A percentile compares a stretch with the other conserved stretches of the same genome.
Conservation (phyloP, 129 eudicot genomes). For the Flaveria trinervia region DNA sequence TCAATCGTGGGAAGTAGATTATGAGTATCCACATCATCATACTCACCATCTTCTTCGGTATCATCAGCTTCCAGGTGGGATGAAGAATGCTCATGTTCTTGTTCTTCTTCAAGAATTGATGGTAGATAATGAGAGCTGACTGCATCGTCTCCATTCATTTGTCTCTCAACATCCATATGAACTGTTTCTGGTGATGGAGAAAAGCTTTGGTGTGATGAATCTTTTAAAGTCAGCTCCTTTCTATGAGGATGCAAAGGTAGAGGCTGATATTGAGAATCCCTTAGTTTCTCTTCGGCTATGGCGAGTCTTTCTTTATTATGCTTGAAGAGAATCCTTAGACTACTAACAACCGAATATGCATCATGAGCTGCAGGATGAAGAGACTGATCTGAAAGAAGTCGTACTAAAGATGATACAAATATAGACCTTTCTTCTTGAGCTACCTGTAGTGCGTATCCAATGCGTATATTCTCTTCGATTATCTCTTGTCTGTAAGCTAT, state of each 20-base stretch:
- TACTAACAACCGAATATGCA: slow-evolving; percentile 79
- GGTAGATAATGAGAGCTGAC: slow-evolving; percentile 38
- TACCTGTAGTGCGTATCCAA: slow-evolving; percentile 72
- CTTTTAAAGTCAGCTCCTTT: neutral
- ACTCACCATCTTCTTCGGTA: slow-evolving; percentile 31
- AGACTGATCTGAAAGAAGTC: slow-evolving; percentile 77
- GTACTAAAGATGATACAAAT: slow-evolving; percentile 68
- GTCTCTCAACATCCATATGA: slow-evolving; percentile 21
- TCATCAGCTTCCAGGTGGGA: slow-evolving; percentile 33
- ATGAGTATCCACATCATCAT: slow-evolving; percentile 13
- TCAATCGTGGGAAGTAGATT: slow-evolving; percentile 45
- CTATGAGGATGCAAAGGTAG: slow-evolving; percentile 15
- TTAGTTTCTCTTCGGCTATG: slow-evolving; percentile 31
- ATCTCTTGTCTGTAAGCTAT: slow-evolving; percentile 83
- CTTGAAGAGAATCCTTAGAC: slow-evolving; percentile 62
- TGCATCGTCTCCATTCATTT: slow-evolving; percentile 18
- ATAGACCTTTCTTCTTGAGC: slow-evolving; percentile 85
- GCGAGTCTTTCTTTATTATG: slow-evolving; percentile 36
- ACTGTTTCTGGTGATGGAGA: slow-evolving; percentile 14
- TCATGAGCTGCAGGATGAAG: slow-evolving; percentile 66
- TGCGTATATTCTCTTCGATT: slow-evolving; percentile 86
- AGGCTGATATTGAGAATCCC: slow-evolving; percentile 35
- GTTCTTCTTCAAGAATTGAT: slow-evolving; percentile 45
- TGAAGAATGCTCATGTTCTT: slow-evolving; percentile 21
- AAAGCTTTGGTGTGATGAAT: slow-evolving; percentile 11